These are phyloP conservation scores for Plasmopara halstedii DNA, from an alignment of 352 stramenopile species.

Conservation along the genomic window DNA sequence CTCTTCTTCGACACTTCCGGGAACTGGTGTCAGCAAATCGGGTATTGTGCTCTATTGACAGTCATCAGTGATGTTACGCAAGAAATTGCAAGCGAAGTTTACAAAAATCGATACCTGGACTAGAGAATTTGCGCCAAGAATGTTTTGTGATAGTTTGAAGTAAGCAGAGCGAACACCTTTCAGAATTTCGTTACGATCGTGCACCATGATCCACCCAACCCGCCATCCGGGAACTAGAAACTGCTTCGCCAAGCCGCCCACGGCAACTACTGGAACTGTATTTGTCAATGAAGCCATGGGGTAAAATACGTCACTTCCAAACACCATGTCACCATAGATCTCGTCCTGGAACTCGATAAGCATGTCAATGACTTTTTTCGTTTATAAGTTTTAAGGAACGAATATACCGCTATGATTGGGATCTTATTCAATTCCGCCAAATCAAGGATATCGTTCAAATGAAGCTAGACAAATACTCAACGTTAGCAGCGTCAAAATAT, in stretches of 20 bases:
- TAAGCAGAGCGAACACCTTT: conserved; percentile 84
- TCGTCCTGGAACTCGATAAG: conserved; percentile 35
- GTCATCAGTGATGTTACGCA: not conserved
- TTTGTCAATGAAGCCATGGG: conserved; percentile 78
- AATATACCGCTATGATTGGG: conserved; percentile 89
- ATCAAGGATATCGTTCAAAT: conserved; percentile 66
- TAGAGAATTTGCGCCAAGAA: conserved; percentile 88
- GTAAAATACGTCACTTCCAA: conserved; percentile 64
- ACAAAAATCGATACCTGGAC: conserved; percentile 44
- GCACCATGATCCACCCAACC: conserved; percentile 93
- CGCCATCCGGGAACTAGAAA: conserved; percentile 94
- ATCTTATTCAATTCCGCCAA: conserved; percentile 81
- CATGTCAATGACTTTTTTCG: not conserved
- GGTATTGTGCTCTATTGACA: conserved; percentile 64
- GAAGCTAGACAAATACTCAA: conserved; percentile 25
- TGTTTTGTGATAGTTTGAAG: conserved; percentile 89
- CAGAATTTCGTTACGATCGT: conserved; percentile 80
- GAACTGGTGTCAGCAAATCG: conserved; percentile 62
- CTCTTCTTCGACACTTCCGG: conserved; percentile 47
- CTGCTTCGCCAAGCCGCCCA: conserved; percentile 91
- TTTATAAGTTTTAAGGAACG: not conserved
- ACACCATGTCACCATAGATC: conserved; percentile 83
- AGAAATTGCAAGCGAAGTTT: not conserved
- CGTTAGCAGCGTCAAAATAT: no score
- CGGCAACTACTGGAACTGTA: conserved; percentile 71